A percentile compares a stretch with the other conserved stretches of the same genome.
These are phyloP conservation scores for Microcyclospora pomicola DNA, from an alignment of 2,329 filamentous ascomycete species.

Conservation along the genomic window DNA sequence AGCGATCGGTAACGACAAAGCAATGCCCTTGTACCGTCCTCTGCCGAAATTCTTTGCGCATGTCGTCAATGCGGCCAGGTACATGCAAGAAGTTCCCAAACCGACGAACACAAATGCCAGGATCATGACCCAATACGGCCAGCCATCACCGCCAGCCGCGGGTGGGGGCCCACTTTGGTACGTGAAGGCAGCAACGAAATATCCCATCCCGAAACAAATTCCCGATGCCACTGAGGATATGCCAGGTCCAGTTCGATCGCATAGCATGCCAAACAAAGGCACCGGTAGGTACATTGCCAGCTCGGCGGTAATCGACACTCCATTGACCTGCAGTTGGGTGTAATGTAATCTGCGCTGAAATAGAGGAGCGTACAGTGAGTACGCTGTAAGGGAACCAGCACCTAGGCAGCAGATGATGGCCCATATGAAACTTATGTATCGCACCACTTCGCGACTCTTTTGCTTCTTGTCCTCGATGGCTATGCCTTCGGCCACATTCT, in stretches of 20 bases:
- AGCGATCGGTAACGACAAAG: constrained; percentile 80
- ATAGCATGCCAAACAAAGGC: constrained; percentile 75
- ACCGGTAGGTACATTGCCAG: constrained; percentile 87
- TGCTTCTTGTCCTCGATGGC: constrained; percentile 41
- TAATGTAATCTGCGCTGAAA: constrained; percentile 81
- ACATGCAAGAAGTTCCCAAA: constrained; percentile 74
- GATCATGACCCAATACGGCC: constrained; percentile 73
- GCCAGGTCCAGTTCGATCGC: constrained; percentile 73
- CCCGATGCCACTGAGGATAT: constrained; percentile 61
- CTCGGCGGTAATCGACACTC: constrained; percentile 73
- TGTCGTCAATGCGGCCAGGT: constrained; percentile 79
- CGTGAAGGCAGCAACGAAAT: constrained; percentile 66
- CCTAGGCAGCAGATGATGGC: constrained; percentile 55
- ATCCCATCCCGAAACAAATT: constrained; percentile 64
- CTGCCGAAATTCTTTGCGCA: constrained; percentile 97
- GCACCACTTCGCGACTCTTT: constrained; percentile 38
- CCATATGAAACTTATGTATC: constrained; percentile 45
- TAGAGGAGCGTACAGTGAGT: constrained; percentile 83
- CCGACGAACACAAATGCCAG: constrained; percentile 73
- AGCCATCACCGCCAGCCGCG: constrained; percentile 39
- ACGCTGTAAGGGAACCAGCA: constrained; percentile 83
- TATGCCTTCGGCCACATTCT: constrained; percentile 47
- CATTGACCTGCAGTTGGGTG: constrained; percentile 83
- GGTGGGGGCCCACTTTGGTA: constrained; percentile 49
- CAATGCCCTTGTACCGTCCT: constrained; percentile 74